Conservation (phyloP, 75 land plant species). For the Gnetum montanum region DNA sequence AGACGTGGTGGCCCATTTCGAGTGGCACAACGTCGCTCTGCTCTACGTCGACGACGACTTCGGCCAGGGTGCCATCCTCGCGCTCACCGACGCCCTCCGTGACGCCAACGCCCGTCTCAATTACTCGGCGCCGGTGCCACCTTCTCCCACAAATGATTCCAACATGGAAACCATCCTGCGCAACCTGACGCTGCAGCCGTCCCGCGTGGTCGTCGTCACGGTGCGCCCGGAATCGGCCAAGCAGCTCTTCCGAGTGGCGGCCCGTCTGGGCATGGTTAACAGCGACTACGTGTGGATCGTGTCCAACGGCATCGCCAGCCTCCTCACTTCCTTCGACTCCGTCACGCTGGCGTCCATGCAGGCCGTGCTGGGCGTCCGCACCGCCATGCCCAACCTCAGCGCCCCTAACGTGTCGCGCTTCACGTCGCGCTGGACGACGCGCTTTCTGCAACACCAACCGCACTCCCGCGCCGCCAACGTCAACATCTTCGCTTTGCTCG, state of each 20-base stretch:
- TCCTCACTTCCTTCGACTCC: slow-evolving; percentile 22
- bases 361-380: slow-evolving; percentile 64
- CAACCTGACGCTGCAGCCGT: slow-evolving; percentile 51
- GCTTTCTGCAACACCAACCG: slow-evolving; percentile 10
- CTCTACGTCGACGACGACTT: slow-evolving; percentile 24
- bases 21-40: slow-evolving; percentile 22
- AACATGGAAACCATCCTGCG: slow-evolving; percentile 38
- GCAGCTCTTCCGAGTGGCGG: slow-evolving; percentile 35
- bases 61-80: slow-evolving; percentile 1
- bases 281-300: slow-evolving; percentile 73
- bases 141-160: no score
- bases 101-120: no score
- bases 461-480: slow-evolving; percentile 16
- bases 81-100: slow-evolving; percentile 12
- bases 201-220: slow-evolving; percentile 70
- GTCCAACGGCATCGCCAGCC: slow-evolving; percentile 44
- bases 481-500: slow-evolving; percentile 54
- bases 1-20: slow-evolving; percentile 9
- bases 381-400: slow-evolving; percentile 43
- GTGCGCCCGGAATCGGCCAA: slow-evolving; percentile 31
- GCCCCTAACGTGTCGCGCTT: slow-evolving; percentile 38
- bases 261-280: slow-evolving; percentile 45
- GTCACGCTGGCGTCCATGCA: slow-evolving; percentile 34
- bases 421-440: slow-evolving; percentile 11
- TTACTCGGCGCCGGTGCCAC: no score